Percentiles rank a stretch among this genome's conserved stretches.
These are phyloP conservation scores for Metschnikowia hibisci DNA, from an alignment of 805 yeast species.

Conservation along the genomic window DNA sequence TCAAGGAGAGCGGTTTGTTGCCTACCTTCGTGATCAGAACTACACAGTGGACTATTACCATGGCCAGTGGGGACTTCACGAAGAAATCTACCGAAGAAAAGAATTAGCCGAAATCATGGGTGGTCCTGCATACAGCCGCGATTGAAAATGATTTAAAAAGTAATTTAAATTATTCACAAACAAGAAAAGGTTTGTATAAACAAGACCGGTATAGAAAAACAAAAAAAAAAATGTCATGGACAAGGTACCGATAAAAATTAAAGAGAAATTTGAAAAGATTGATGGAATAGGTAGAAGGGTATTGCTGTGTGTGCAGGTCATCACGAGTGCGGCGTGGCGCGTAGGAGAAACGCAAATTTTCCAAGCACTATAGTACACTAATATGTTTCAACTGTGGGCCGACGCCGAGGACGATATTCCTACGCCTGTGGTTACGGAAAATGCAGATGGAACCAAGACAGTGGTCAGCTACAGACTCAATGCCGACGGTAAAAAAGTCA, in stretches of 20 bases:
- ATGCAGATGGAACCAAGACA: conserved; percentile 87
- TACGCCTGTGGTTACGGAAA: conserved; percentile 68
- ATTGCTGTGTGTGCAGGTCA: conserved; percentile 10
- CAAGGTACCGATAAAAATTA: no score
- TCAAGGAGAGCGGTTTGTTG: conserved; percentile 44
- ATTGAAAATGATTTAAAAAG: no score
- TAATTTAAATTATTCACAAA: no score
- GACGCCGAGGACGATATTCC: conserved; percentile 71
- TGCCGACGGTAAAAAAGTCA: conserved; percentile 77
- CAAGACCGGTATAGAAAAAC: no score
- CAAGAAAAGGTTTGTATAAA: no score
- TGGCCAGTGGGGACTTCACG: conserved; percentile 56
- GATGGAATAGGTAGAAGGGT: no score
- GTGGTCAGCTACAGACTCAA: conserved; percentile 72
- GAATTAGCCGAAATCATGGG: conserved; percentile 29
- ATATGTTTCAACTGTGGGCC: conserved; percentile 56
- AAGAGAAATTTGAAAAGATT: no score
- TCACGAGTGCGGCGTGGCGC: neutral
- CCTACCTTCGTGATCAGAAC: conserved; percentile 26
- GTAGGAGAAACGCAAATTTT: conserved; percentile 8
- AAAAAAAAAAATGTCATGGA: no score
- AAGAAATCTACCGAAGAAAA: conserved; percentile 53
- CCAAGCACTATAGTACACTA: conserved; percentile 7
- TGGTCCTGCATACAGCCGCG: neutral
- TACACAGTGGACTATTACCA: conserved; percentile 9